Conservation (phyloP, 306 rosid genomes). For the Cicer judaicum region DNA sequence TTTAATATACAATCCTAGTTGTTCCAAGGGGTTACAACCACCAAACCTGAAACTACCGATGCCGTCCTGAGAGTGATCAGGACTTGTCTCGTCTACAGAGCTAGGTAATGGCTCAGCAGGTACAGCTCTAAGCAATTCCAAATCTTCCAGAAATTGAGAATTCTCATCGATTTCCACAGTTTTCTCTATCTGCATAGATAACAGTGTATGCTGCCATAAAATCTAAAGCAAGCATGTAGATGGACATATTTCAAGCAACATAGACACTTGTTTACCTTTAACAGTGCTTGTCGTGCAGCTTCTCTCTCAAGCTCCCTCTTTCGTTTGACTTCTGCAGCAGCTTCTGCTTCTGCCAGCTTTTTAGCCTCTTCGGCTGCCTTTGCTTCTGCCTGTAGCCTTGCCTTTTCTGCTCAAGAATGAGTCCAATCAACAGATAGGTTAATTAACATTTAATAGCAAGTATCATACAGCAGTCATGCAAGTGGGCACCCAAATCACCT, state of each 20-base stretch:
- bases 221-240: conserved; percentile 18
- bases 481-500: conserved; percentile 50
- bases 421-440: conserved; percentile 34
- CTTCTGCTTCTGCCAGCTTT: conserved; percentile 66
- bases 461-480: conserved; percentile 11
- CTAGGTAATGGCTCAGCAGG: conserved; percentile 63
- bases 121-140: conserved; percentile 71
- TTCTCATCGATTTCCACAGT: conserved; percentile 82
- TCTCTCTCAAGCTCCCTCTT: conserved; percentile 86
- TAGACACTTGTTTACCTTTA: conserved; percentile 56
- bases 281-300: conserved; percentile 81
- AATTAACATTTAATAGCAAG: conserved; percentile 16
- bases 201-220: conserved; percentile 43
- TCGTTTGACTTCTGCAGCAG: conserved; percentile 70
- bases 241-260: conserved; percentile 30
- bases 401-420: conserved; percentile 64
- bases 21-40: conserved; percentile 74
- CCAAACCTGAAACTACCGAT: conserved; percentile 69
- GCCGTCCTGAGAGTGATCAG: conserved; percentile 62
- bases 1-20: conserved; percentile 74
- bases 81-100: conserved; percentile 66
- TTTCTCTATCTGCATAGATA: conserved; percentile 69
- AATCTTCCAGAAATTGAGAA: conserved; percentile 68
- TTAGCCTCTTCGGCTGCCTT: conserved; percentile 82
- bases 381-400: conserved; percentile 79